Base-by-base conservation (phyloP, 352 stramenopile genomes). In the Stramenopiles sp. region DNA sequence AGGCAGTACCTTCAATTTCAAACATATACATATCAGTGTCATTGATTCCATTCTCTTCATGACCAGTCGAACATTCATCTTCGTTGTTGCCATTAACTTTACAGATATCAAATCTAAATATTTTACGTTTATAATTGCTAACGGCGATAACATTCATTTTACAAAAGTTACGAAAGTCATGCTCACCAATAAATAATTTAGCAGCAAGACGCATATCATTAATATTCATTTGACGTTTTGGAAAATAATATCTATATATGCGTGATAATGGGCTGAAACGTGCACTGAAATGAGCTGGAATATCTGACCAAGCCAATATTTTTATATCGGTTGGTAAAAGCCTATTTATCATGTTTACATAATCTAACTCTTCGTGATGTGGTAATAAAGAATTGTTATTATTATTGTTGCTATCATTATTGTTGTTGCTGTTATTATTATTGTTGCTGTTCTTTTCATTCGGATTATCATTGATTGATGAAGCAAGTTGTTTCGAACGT, bases 81-180 rank as follows among this genome's bases (percentile, higher is more conserved):
- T n/a, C n/a, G 53, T 69, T 69, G 53, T n/a, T 23, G 23, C 53
- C 53, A n/a, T 76, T 43, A 13, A 76, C 94, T 74, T 85, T 38
- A n/a, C 94, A 81, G 74, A 98, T 89, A 43, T 90, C 79, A 33
- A 92, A 92, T 73, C 87, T 92, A 6, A 79, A 63, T 32, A 95
- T 89, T 38, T 84, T 83, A 31, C 95, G 88, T 83, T 92, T 87
- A 86, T 97, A 99, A 81, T 96, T 97, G 74, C 93, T 93, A 31
- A 97, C 95, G 79, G 96, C 97, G 79, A 86, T 87, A 4, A 93
- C 88, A 85, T 99, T 94, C 84, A 99, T 98, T 82, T 98, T 98
- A 83, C 95, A 98, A 80, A 99, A 97, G 83, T 99, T 99, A 76
- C 96, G 91, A 85, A 97, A 99, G 85, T 99, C 96, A 83, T 98